Conservation (phyloP, 176 grass and related monocot species). For the sorghum (Sorghum bicolor) region DNA sequence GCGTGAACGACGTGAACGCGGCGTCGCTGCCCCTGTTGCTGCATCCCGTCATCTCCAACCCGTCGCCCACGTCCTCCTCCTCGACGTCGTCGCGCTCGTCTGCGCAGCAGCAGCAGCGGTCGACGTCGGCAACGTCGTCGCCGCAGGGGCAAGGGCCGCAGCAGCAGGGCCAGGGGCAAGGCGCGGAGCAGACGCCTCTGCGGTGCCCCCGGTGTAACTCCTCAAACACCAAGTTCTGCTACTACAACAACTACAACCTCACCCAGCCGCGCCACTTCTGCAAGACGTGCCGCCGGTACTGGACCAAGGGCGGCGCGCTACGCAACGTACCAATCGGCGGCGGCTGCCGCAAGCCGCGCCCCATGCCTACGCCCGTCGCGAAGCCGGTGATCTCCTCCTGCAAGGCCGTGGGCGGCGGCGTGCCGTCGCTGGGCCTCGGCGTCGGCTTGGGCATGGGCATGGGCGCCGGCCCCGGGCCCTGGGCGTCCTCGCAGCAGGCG, state of each 20-base stretch:
- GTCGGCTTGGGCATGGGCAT: conserved; percentile 32
- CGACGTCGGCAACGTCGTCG: conserved; percentile 37
- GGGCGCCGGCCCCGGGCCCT: conserved; percentile 15
- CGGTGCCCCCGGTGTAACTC: conserved; percentile 72
- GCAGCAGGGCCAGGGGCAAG: background rate
- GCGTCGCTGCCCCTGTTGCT: conserved; percentile 29
- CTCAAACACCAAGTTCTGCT: conserved; percentile 88
- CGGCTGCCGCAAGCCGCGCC: conserved; percentile 62
- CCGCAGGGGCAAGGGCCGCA: conserved; percentile 3
- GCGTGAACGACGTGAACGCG: background rate
- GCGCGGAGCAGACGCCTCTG: conserved; percentile 40
- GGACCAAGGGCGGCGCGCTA: conserved; percentile 84
- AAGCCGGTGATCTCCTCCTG: conserved; percentile 37
- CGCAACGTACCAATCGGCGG: conserved; percentile 79
- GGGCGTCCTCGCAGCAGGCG: conserved; percentile 43
- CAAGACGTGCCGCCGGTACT: conserved; percentile 87
- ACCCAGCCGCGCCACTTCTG: conserved; percentile 86
- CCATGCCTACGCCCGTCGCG: conserved; percentile 33
- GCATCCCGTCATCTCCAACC: conserved; percentile 40
- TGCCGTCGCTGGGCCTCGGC: conserved; percentile 40
- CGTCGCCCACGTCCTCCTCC: conserved; percentile 46
- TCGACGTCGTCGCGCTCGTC: conserved; percentile 44
- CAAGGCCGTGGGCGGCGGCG: conserved; percentile 18
- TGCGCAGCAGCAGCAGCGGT: conserved; percentile 23
- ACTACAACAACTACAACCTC: conserved; percentile 85